A percentile compares a stretch with the other conserved stretches of the same genome.
These are phyloP conservation scores for Tagetes patula DNA, from an alignment of 129 eudicot genomes.

Conservation along the genomic window DNA sequence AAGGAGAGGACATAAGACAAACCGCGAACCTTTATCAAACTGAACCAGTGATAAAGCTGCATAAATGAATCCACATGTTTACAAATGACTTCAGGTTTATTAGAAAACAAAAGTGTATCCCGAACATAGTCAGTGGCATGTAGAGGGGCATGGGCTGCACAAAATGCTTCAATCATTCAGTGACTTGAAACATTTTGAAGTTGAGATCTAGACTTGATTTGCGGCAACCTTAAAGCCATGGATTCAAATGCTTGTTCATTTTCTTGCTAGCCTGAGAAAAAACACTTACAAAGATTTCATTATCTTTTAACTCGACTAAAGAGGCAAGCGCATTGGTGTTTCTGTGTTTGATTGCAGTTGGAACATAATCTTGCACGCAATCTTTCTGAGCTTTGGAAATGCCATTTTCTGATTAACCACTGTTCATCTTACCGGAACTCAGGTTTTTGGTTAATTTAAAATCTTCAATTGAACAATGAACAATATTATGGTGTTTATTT, in stretches of 20 bases:
- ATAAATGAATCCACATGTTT: conserved; percentile 80
- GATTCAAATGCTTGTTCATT: conserved; percentile 55
- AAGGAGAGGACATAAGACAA: conserved; percentile 69
- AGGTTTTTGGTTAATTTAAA: too few species aligned
- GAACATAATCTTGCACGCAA: neutral
- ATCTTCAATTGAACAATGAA: too few species aligned
- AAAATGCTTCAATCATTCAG: conserved; percentile 51
- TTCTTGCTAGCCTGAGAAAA: conserved; percentile 71
- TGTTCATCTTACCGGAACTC: too few species aligned
- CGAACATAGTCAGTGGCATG: conserved; percentile 64
- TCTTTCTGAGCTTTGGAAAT: neutral
- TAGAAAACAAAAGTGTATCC: conserved; percentile 69
- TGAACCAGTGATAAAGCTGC: conserved; percentile 66
- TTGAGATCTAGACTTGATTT: too few species aligned
- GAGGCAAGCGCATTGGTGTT: conserved; percentile 5
- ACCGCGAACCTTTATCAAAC: conserved; percentile 51
- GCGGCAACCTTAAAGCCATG: too few species aligned
- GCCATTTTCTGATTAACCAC: neutral
- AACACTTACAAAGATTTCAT: conserved; percentile 20
- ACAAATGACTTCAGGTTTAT: conserved; percentile 66
- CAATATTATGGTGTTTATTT: too few species aligned
- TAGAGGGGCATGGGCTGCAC: conserved; percentile 40
- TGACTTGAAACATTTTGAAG: too few species aligned
- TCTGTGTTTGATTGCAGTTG: conserved; percentile 10
- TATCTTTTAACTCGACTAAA: conserved; percentile 16